A percentile compares a stretch with the other conserved stretches of the same genome.
phyloP scores from a whole-genome alignment of 495 filamentous ascomycete genomes.

The Chaetomidium leptoderma region DNA sequence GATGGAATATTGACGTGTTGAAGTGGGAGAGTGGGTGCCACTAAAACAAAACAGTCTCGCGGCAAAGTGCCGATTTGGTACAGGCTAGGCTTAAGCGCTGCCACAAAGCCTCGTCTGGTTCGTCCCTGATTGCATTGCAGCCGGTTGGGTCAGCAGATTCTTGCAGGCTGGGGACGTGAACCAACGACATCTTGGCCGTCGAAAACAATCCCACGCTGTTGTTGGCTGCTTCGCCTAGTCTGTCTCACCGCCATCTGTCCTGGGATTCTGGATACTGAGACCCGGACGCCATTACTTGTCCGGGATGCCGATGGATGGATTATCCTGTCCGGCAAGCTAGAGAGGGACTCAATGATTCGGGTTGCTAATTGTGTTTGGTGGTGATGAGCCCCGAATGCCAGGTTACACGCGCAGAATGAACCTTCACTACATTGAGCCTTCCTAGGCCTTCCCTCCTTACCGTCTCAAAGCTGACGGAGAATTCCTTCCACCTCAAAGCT shows the following conservation, averaged over 20 bases:
- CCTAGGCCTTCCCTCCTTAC: too few relatives aligned
- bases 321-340: too few relatives aligned
- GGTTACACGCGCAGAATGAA: background rate
- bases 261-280: background rate
- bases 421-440: too few relatives aligned
- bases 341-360: too few relatives aligned
- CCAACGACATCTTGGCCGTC: conserved; percentile 5
- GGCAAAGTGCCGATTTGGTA: background rate
- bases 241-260: conserved; percentile 5
- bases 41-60: background rate
- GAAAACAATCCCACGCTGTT: background rate
- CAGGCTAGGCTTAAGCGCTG: background rate
- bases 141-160: conserved; percentile 1
- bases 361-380: background rate
- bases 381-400: too few relatives aligned
- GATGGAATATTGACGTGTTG: background rate
- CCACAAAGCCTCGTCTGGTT: background rate
- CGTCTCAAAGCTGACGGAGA: too few relatives aligned
- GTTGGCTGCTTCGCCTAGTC: background rate
- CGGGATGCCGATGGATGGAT: too few relatives aligned
- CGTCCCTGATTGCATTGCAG: background rate
- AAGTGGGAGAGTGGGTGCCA: background rate
- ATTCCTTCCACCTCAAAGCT: too few relatives aligned
- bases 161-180: background rate
- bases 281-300: too few relatives aligned